These are phyloP conservation scores for Neofusicoccum laricinum DNA, from an alignment of 2,329 filamentous ascomycete genomes.

Conservation along the genomic window DNA sequence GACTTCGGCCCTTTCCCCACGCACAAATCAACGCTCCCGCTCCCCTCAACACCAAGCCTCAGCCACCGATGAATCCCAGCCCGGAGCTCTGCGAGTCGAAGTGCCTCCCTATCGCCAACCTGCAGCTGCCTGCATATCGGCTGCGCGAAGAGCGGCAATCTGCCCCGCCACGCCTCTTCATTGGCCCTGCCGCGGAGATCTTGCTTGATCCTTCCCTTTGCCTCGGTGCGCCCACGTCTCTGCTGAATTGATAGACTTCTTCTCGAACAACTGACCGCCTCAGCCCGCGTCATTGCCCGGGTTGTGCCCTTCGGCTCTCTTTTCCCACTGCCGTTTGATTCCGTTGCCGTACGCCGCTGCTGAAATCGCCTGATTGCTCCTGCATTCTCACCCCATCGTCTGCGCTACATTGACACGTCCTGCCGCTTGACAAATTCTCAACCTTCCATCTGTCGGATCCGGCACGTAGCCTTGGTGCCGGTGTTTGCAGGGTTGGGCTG, in stretches of 20 bases:
- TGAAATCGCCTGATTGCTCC: neutral
- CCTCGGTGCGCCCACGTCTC: neutral
- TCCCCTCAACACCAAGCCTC: neutral
- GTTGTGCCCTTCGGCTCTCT: neutral
- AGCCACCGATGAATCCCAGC: neutral
- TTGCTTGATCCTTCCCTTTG: neutral
- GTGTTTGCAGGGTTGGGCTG: neutral
- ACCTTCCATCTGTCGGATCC: neutral
- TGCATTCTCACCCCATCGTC: neutral
- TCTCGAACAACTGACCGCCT: neutral
- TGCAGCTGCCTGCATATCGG: neutral
- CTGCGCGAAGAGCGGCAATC: neutral
- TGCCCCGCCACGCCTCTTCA: too few species aligned
- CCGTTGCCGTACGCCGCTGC: neutral
- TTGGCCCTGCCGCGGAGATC: neutral
- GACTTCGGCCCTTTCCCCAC: slow-evolving; percentile 10
- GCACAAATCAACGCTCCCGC: neutral
- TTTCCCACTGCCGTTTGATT: neutral
- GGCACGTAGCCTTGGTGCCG: neutral
- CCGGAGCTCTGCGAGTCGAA: too few species aligned
- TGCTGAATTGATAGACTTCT: neutral
- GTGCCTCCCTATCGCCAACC: too few species aligned
- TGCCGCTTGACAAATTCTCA: neutral
- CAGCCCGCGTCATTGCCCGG: neutral
- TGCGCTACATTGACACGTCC: neutral